phyloP scores from a whole-genome alignment of 2,329 filamentous ascomycete genomes.

The Acarospora socialis region DNA sequence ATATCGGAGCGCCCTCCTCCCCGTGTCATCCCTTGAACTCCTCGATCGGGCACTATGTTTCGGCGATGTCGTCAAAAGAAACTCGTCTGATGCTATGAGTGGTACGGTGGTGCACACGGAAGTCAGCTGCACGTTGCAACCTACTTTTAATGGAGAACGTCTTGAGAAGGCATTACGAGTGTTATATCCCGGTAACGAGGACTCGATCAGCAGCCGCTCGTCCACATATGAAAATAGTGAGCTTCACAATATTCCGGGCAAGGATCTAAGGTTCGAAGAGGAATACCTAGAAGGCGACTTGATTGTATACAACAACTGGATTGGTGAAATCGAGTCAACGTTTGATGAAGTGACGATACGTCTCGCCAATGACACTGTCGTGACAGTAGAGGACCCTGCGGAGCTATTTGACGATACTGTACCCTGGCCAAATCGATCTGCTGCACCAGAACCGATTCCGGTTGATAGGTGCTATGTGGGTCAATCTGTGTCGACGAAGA shows the following conservation, averaged over 20 bases:
- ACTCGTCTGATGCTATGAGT: slow-evolving; percentile 34
- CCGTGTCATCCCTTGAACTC: slow-evolving; percentile 33
- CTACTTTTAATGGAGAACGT: too few relatives aligned
- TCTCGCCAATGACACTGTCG: slow-evolving; percentile 39
- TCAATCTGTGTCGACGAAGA: slow-evolving; percentile 37
- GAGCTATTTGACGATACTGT: slow-evolving; percentile 21
- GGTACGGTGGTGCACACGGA: slow-evolving; percentile 39
- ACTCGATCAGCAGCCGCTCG: slow-evolving; percentile 7
- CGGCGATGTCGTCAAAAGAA: slow-evolving; percentile 41
- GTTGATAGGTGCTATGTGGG: slow-evolving; percentile 29
- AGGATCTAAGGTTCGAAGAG: slow-evolving; percentile 32
- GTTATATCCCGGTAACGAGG: too few relatives aligned
- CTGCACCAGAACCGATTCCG: slow-evolving; percentile 1
- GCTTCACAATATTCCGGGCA: slow-evolving; percentile 28
- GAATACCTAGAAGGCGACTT: slow-evolving; percentile 36
- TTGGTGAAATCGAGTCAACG: slow-evolving; percentile 38
- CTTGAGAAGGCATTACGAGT: too few relatives aligned
- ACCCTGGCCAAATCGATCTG: slow-evolving; percentile 1
- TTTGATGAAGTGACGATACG: slow-evolving; percentile 36
- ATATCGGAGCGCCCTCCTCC: slow-evolving; percentile 28
- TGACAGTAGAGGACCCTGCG: slow-evolving; percentile 34
- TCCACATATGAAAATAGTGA: slow-evolving; percentile 13
- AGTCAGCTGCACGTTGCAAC: slow-evolving; percentile 31
- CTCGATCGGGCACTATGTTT: slow-evolving; percentile 40
- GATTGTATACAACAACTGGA: slow-evolving; percentile 41